Conservation (phyloP, 371 early-diverging fungal genomes). For the Rhizopus sp. region DNA sequence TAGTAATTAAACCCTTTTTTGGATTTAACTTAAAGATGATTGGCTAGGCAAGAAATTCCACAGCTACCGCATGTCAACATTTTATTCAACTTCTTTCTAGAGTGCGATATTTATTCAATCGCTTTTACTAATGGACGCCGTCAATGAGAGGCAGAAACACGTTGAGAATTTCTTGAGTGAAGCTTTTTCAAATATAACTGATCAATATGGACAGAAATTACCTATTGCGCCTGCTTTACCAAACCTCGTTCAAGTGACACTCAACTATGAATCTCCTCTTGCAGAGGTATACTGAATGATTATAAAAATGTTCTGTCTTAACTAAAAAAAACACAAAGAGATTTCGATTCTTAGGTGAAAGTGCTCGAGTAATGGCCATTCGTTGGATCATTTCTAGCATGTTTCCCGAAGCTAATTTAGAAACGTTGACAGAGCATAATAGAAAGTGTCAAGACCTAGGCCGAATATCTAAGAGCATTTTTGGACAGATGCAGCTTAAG, state of each 20-base stretch:
- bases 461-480: background rate
- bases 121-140: background rate
- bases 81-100: no score
- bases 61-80: no score
- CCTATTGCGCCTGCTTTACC: background rate
- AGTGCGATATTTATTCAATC: no score
- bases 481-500: background rate
- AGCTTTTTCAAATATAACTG: background rate
- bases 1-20: no score
- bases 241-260: background rate
- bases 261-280: background rate
- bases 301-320: background rate
- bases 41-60: no score
- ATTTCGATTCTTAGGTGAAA: slow-evolving; percentile 1
- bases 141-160: background rate
- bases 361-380: background rate
- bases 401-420: background rate
- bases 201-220: slow-evolving; percentile 4
- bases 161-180: background rate
- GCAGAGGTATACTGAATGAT: background rate
- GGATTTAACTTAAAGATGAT: no score
- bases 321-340: background rate
- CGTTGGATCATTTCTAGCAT: background rate
- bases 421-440: background rate
- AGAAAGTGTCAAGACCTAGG: background rate